These are phyloP conservation scores for Wickerhamiella spandovensis DNA, from an alignment of 805 yeast species.

Conservation along the genomic window DNA sequence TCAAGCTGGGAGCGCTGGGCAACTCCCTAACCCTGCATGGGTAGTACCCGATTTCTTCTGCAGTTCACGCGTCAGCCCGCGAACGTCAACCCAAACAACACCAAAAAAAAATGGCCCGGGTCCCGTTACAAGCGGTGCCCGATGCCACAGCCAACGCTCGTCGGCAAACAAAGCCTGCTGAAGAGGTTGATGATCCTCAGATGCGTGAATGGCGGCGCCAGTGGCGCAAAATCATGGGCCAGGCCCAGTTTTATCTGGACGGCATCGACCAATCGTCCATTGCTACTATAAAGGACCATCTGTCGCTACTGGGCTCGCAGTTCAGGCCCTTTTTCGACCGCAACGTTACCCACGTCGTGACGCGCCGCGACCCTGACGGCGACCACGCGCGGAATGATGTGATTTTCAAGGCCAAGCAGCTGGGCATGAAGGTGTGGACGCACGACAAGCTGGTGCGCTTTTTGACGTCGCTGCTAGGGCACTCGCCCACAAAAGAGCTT, in stretches of 20 bases:
- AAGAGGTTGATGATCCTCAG: slow-evolving; percentile 1
- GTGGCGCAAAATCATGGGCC: slow-evolving; percentile 50
- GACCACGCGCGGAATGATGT: slow-evolving; percentile 44
- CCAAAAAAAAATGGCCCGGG: slow-evolving; percentile 2
- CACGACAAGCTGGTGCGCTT: slow-evolving; percentile 75
- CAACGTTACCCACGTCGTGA: slow-evolving; percentile 63
- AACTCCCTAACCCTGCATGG: not conserved
- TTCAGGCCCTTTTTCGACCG: slow-evolving; percentile 47
- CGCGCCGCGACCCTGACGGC: slow-evolving; percentile 39
- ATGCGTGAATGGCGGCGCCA: slow-evolving; percentile 41
- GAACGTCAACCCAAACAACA: not conserved
- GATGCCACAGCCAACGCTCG: not conserved
- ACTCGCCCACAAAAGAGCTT: slow-evolving; percentile 2
- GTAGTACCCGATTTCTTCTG: not conserved
- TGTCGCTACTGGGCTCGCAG: slow-evolving; percentile 26
- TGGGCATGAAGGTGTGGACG: slow-evolving; percentile 72
- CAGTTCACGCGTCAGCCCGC: not conserved
- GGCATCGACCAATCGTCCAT: slow-evolving; percentile 24
- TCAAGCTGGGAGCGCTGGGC: too few species aligned
- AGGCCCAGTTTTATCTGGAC: slow-evolving; percentile 50
- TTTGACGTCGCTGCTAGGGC: slow-evolving; percentile 28
- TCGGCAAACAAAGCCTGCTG: not conserved
- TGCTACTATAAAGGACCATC: slow-evolving; percentile 19
- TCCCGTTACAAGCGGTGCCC: slow-evolving; percentile 7
- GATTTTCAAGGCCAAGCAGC: slow-evolving; percentile 45